Conservation (phyloP, 805 yeast species). For the Candida adriatica region DNA sequence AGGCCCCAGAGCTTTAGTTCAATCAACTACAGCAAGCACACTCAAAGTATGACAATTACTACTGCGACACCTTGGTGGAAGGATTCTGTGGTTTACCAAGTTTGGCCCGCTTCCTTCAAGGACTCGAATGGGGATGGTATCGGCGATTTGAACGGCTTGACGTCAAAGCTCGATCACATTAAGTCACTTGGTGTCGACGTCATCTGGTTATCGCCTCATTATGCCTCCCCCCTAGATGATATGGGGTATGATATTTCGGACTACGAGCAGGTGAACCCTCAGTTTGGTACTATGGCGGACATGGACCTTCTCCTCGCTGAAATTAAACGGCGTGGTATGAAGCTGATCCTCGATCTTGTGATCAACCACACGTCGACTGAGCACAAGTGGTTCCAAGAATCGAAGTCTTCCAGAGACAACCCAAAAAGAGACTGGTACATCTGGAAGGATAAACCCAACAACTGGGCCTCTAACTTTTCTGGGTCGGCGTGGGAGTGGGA, state of each 20-base stretch:
- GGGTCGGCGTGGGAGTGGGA: slow-evolving; percentile 55
- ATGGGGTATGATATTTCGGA: slow-evolving; percentile 58
- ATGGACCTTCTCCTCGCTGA: slow-evolving; percentile 42
- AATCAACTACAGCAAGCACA: no score
- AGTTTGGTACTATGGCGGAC: slow-evolving; percentile 48
- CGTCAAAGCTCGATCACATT: slow-evolving; percentile 44
- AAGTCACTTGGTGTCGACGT: slow-evolving; percentile 44
- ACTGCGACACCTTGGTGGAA: slow-evolving; percentile 41
- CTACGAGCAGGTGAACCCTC: slow-evolving; percentile 43
- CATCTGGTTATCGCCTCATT: slow-evolving; percentile 53
- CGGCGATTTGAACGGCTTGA: slow-evolving; percentile 51
- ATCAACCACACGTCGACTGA: slow-evolving; percentile 51
- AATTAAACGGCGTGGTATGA: slow-evolving; percentile 43
- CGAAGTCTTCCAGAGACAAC: slow-evolving; percentile 41
- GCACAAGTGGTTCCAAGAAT: slow-evolving; percentile 54
- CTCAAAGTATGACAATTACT: slow-evolving; percentile 2
- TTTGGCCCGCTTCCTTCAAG: slow-evolving; percentile 55
- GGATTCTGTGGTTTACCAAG: slow-evolving; percentile 48
- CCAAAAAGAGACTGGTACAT: slow-evolving; percentile 58
- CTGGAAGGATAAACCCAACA: slow-evolving; percentile 53
- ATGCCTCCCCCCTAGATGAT: slow-evolving; percentile 52
- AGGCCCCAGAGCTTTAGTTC: background rate
- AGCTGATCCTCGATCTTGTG: slow-evolving; percentile 47
- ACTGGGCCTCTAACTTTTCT: slow-evolving; percentile 47
- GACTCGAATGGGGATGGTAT: slow-evolving; percentile 55